Conservation (phyloP, 179 eudicot genomes). For the Pouteria campechiana region DNA sequence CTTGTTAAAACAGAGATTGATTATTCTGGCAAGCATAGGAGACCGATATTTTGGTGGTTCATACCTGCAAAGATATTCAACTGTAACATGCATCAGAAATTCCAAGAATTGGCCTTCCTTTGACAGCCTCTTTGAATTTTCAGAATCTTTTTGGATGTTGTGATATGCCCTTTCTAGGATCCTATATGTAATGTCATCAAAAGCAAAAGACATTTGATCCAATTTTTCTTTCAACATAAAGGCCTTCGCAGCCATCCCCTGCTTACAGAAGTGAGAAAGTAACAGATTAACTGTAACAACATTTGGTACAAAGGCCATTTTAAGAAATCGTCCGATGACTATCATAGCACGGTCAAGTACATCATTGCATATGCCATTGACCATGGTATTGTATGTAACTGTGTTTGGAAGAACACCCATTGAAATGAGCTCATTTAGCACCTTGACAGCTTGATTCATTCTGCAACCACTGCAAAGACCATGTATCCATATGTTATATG, state of each 20-base stretch:
- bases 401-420: constrained; percentile 66
- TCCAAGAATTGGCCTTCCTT: constrained; percentile 68
- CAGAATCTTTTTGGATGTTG: constrained; percentile 24
- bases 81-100: constrained; percentile 75
- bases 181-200: constrained; percentile 56
- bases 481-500: constrained; percentile 76
- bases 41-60: too few relatives aligned
- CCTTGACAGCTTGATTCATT: constrained; percentile 51
- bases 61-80: constrained; percentile 51
- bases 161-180: constrained; percentile 60
- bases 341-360: constrained; percentile 74
- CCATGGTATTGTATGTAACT: constrained; percentile 78
- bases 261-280: constrained; percentile 78
- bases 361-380: constrained; percentile 72
- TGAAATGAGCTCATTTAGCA: constrained; percentile 73
- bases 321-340: constrained; percentile 70
- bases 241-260: constrained; percentile 66
- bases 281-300: constrained; percentile 59
- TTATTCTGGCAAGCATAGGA: too few relatives aligned
- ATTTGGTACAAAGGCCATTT: constrained; percentile 85
- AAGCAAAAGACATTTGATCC: constrained; percentile 41
- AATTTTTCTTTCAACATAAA: constrained; percentile 72
- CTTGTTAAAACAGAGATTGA: too few relatives aligned
- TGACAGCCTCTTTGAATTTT: constrained; percentile 22
- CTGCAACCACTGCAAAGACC: constrained; percentile 50